These are phyloP conservation scores for Candida argentea DNA, from an alignment of 805 yeast genomes.

Conservation along the genomic window DNA sequence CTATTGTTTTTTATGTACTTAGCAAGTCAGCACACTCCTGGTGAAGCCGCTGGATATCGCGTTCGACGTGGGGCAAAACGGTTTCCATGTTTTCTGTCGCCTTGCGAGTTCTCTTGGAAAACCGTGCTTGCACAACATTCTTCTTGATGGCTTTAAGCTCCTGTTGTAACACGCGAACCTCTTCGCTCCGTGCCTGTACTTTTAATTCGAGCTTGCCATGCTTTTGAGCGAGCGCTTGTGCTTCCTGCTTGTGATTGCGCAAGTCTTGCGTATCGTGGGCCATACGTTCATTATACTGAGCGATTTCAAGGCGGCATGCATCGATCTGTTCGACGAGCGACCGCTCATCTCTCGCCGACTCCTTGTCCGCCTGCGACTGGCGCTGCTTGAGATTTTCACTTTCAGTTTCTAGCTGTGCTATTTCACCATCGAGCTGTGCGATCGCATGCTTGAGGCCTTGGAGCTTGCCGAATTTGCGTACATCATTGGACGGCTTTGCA, in stretches of 20 bases:
- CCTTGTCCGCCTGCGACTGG: constrained; percentile 6
- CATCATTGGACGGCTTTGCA: constrained; percentile 16
- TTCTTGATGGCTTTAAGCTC: constrained; percentile 20
- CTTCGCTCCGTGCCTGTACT: constrained; percentile 14
- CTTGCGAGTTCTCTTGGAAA: constrained; percentile 12
- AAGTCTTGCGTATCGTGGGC: constrained; percentile 12
- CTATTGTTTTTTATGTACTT: constrained; percentile 2
- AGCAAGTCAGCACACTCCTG: constrained; percentile 5
- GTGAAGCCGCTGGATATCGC: constrained; percentile 6
- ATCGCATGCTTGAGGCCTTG: constrained; percentile 32
- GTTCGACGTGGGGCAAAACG: constrained; percentile 21
- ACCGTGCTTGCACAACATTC: constrained; percentile 14
- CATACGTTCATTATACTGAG: constrained; percentile 15
- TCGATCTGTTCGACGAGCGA: constrained; percentile 12
- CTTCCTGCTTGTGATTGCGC: constrained; percentile 15
- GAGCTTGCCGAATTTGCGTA: constrained; percentile 23
- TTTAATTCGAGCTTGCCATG: constrained; percentile 17
- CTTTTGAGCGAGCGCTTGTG: constrained; percentile 11
- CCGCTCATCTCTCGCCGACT: constrained; percentile 10
- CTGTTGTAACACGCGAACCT: constrained; percentile 12
- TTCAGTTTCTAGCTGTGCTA: constrained; percentile 11
- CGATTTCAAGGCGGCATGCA: constrained; percentile 12
- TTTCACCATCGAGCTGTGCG: constrained; percentile 27
- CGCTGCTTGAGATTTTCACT: constrained; percentile 8
- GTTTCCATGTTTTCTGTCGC: constrained; percentile 26